Evolutionary conservation across 345 rosid genomes (phyloP).

Genomic region (Streptanthus diversifolius): DNA sequence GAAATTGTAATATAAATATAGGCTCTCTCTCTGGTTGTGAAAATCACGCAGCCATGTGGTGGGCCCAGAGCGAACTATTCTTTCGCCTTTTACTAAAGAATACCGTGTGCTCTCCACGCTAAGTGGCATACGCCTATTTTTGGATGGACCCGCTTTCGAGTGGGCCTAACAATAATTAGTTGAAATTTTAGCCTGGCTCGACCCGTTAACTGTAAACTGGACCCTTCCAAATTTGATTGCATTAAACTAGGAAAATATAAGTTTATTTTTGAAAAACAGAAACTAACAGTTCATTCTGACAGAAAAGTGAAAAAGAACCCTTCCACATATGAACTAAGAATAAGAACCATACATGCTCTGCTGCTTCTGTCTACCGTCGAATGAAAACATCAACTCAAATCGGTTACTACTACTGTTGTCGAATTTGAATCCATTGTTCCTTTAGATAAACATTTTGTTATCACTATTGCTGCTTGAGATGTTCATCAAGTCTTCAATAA

Average conservation of each 20-base stretch:
- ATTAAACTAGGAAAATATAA: no score
- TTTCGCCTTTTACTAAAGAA: constrained; percentile 41
- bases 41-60: constrained; percentile 25
- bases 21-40: not conserved
- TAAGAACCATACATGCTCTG: not conserved
- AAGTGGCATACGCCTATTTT: constrained; percentile 39
- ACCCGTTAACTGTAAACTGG: not conserved
- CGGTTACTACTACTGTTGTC: not conserved
- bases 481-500: not conserved
- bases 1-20: not conserved
- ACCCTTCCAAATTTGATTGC: not conserved
- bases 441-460: not conserved
- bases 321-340: not conserved
- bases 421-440: no score
- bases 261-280: no score
- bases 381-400: not conserved
- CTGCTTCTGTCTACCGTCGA: not conserved
- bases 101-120: constrained; percentile 32
- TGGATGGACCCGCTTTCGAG: constrained; percentile 19
- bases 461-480: not conserved
- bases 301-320: not conserved
- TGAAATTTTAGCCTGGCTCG: no score
- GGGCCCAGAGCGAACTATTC: constrained; percentile 33
- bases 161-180: not conserved
- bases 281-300: not conserved